Evolutionary conservation across 2,329 filamentous ascomycete genomes (phyloP).

Genomic region (Venturiaceae sp.): DNA sequence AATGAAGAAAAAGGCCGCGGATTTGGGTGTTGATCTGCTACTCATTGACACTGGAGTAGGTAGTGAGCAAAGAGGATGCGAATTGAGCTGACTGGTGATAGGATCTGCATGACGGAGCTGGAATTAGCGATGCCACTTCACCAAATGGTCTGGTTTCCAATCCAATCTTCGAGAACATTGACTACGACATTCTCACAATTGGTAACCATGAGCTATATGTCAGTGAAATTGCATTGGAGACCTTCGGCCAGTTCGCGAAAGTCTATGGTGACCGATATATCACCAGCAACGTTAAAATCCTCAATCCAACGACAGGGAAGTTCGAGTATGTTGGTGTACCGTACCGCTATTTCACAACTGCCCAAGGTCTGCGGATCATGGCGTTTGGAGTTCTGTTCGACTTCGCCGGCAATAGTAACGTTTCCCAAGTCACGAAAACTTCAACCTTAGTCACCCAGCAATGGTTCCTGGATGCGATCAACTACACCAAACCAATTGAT

Average conservation of each 20-base stretch:
- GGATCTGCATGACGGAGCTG: constrained; percentile 59
- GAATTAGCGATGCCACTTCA: constrained; percentile 49
- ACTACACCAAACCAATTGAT: constrained; percentile 47
- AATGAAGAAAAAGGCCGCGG: constrained; percentile 49
- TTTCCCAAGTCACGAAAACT: constrained; percentile 49
- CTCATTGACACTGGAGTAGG: constrained; percentile 48
- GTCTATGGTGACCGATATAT: constrained; percentile 46
- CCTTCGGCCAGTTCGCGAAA: constrained; percentile 48
- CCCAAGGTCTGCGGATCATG: constrained; percentile 41
- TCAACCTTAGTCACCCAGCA: constrained; percentile 40
- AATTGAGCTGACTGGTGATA: constrained; percentile 11
- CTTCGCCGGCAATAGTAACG: constrained; percentile 49
- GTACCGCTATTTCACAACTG: constrained; percentile 41
- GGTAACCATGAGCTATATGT: constrained; percentile 60
- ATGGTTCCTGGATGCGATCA: constrained; percentile 53
- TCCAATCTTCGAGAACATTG: constrained; percentile 40
- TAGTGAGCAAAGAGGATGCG: constrained; percentile 39
- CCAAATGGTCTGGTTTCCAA: constrained; percentile 48
- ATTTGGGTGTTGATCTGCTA: constrained; percentile 49
- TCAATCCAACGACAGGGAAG: constrained; percentile 31
- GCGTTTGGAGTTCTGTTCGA: constrained; percentile 41
- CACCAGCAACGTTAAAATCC: constrained; percentile 43
- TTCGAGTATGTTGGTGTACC: constrained; percentile 36
- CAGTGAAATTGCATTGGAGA: constrained; percentile 51
- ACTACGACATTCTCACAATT: constrained; percentile 45